Evolutionary conservation across 305 asterid genomes (phyloP), one percentile per base, ranked within the genome.

Genomic region (Rubia tinctorum): DNA sequence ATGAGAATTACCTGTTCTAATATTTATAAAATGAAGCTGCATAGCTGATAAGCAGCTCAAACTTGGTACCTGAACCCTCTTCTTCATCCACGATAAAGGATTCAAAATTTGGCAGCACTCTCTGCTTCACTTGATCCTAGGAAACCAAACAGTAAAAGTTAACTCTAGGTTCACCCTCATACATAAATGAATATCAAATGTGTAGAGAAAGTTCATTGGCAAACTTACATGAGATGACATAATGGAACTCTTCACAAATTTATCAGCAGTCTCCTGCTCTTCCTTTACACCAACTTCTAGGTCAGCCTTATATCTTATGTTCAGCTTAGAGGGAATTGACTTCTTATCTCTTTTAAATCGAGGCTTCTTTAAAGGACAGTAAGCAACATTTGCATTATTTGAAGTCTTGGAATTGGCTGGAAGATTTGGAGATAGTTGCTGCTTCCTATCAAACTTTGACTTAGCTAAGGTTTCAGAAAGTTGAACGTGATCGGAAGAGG

Each of bases 11-110:
- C 15, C 15, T 27, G 34, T 42, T 49, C n/a, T 15, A 59, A 55
- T 20, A 56, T 20, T 30, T 10, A 53, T 58, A 27, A 74, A 65
- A 51, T 71, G 70, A 71, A 66, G 70, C 63, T 74, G 56, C 62
- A 42, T 8, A 30, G 37, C 69, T 58, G 62, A 72, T 39, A 18
- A 45, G 64, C 39, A 72, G 80, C 67, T 71, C 17, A 61, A 62
- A 56, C 45, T 43, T 75, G 72, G 75, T 83, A 94, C 98, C 99
- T 86, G 99, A 90, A 71, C 99, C 99, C 90, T 92, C 98, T 83
- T 90, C 93, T 76, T 89, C 92, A 83, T 90, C 97, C 74, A 88
- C 90, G 72, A 81, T 60, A 80, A 77, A 94, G 27, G 85, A 83
- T 84, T 88, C 92, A 30, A 94, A 87, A 40, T 83, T 83, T 3